Conservation (phyloP, 116 monocot genomes). For the Iris pallida region DNA sequence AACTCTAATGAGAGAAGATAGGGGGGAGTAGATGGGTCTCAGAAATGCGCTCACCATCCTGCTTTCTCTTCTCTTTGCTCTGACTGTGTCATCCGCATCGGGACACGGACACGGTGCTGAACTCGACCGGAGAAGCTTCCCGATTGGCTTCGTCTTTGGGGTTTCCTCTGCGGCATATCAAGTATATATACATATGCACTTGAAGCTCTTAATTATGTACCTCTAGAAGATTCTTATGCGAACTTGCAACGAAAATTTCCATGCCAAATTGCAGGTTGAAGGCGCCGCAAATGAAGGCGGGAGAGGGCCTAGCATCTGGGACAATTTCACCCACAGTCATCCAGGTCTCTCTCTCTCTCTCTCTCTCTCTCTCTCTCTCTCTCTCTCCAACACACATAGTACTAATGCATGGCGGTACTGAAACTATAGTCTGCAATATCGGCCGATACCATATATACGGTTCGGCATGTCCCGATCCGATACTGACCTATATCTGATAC, state of each 20-base stretch:
- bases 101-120: background rate
- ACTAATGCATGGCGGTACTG: too few species aligned
- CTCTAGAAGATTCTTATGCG: too few species aligned
- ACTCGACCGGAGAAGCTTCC: conserved; percentile 29
- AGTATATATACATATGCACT: conserved; percentile 8
- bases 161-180: conserved; percentile 41
- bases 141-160: conserved; percentile 40
- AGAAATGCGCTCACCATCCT: too few species aligned
- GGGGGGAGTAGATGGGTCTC: too few species aligned
- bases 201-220: too few species aligned
- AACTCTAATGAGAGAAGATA: too few species aligned
- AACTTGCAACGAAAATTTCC: background rate
- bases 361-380: background rate
- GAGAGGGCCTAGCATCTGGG: conserved; percentile 43
- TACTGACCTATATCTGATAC: too few species aligned
- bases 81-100: too few species aligned
- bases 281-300: conserved; percentile 30
- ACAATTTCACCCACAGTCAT: conserved; percentile 26
- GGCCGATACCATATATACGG: too few species aligned
- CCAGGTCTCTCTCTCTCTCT: conserved; percentile 25
- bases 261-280: conserved; percentile 22
- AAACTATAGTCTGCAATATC: too few species aligned
- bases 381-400: background rate
- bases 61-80: too few species aligned
- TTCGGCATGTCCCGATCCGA: too few species aligned